phyloP scores from a whole-genome alignment of 148 eudicot species.

The Cornus florida region DNA sequence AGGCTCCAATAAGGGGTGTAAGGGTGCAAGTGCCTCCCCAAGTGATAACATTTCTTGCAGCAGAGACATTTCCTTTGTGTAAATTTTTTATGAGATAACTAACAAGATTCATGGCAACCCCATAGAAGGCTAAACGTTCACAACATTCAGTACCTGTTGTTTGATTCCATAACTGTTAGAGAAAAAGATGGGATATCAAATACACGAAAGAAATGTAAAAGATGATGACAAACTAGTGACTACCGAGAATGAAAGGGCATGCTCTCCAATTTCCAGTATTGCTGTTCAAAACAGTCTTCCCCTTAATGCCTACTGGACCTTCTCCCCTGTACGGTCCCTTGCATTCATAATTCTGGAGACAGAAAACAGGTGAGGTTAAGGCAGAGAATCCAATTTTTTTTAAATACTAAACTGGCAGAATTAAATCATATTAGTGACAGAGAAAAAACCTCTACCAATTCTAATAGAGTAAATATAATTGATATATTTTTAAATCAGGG shows the following conservation, averaged over 20 bases:
- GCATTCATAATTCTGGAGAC: conserved; percentile 36
- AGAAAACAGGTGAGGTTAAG: not conserved
- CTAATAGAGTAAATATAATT: not conserved
- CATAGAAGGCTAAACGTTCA: conserved; percentile 78
- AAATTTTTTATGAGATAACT: conserved; percentile 61
- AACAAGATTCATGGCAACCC: conserved; percentile 68
- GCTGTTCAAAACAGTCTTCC: conserved; percentile 61
- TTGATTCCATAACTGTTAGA: not conserved
- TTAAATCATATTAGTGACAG: not conserved
- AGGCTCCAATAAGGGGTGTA: conserved; percentile 73
- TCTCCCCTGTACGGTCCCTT: conserved; percentile 62
- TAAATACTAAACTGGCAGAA: not conserved
- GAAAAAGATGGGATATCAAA: not conserved
- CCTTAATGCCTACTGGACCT: conserved; percentile 73
- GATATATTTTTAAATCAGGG: not conserved
- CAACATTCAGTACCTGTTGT: conserved; percentile 78
- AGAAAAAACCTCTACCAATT: not conserved
- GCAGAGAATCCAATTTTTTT: not conserved
- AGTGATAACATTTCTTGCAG: conserved; percentile 69
- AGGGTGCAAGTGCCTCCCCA: conserved; percentile 84
- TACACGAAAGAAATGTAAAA: not conserved
- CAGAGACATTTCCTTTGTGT: conserved; percentile 73
- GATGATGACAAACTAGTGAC: not conserved
- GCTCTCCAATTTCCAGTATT: conserved; percentile 87
- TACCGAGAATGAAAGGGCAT: conserved; percentile 84